These are phyloP conservation scores for Knoxdaviesia proteae DNA, from an alignment of 2,329 filamentous ascomycete species.

Conservation along the genomic window DNA sequence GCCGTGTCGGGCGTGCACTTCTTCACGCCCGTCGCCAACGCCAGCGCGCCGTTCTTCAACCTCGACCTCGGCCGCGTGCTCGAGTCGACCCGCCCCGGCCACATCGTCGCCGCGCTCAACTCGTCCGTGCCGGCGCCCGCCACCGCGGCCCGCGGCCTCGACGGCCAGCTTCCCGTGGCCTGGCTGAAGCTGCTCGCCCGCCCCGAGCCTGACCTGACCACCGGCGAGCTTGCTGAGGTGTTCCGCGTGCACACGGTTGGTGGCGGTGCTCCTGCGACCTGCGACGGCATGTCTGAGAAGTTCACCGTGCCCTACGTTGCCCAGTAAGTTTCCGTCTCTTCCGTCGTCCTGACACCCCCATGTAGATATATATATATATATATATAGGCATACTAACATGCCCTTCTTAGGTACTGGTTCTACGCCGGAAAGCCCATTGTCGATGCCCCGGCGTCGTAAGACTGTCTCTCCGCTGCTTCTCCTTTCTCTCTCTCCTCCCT, in stretches of 20 bases:
- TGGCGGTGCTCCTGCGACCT: slow-evolving; percentile 54
- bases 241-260: slow-evolving; percentile 74
- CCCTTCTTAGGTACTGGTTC: too few relatives aligned
- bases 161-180: slow-evolving; percentile 47
- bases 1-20: slow-evolving; percentile 58
- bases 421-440: too few relatives aligned
- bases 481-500: too few relatives aligned
- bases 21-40: slow-evolving; percentile 35
- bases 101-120: slow-evolving; percentile 40
- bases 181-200: slow-evolving; percentile 56
- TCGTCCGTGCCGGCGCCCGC: slow-evolving; percentile 40
- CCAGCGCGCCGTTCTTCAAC: slow-evolving; percentile 60
- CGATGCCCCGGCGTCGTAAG: too few relatives aligned
- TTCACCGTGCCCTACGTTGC: slow-evolving; percentile 69
- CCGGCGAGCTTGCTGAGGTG: slow-evolving; percentile 47
- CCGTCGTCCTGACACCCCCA: too few relatives aligned
- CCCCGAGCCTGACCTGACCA: slow-evolving; percentile 21
- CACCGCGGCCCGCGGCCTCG: slow-evolving; percentile 34
- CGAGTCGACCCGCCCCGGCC: slow-evolving; percentile 16
- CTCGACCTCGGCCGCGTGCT: slow-evolving; percentile 23
- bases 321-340: slow-evolving; percentile 38
- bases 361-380: too few relatives aligned
- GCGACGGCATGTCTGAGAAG: slow-evolving; percentile 35
- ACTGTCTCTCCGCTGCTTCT: too few relatives aligned
- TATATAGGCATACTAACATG: too few relatives aligned